Evolutionary conservation across 2,329 filamentous ascomycete species (phyloP).

Genomic region (Lachnum nothofagi): DNA sequence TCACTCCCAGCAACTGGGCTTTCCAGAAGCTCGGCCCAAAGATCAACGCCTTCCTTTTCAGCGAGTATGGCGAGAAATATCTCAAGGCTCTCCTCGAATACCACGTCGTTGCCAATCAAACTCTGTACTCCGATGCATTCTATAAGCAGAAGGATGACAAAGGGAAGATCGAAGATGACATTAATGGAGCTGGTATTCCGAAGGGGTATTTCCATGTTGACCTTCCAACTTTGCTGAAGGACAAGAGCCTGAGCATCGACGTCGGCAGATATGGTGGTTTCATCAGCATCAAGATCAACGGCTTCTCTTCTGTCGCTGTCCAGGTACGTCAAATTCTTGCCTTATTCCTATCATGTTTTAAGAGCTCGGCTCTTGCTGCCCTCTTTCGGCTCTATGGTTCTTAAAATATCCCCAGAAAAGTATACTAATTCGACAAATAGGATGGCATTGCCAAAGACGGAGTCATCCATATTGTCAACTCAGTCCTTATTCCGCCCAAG

Average conservation of each 20-base stretch:
- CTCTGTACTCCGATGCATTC: constrained; percentile 78
- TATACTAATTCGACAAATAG: too few species aligned
- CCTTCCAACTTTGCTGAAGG: constrained; percentile 65
- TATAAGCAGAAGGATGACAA: constrained; percentile 47
- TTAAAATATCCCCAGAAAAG: too few species aligned
- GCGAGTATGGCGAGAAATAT: constrained; percentile 68
- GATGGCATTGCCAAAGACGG: constrained; percentile 74
- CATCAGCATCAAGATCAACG: constrained; percentile 70
- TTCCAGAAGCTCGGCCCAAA: constrained; percentile 67
- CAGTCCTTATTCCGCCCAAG: constrained; percentile 69
- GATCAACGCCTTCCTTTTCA: constrained; percentile 82
- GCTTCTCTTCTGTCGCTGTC: constrained; percentile 58
- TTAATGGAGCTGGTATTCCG: constrained; percentile 27
- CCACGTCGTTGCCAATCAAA: constrained; percentile 68
- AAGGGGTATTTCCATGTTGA: constrained; percentile 54
- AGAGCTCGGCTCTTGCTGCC: too few species aligned
- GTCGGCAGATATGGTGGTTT: constrained; percentile 63
- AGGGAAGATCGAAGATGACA: constrained; percentile 22
- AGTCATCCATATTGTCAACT: constrained; percentile 71
- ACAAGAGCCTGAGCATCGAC: constrained; percentile 64
- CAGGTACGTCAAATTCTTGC: too few species aligned
- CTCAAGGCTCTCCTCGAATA: constrained; percentile 74
- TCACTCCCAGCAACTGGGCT: constrained; percentile 76
- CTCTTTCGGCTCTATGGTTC: too few species aligned
- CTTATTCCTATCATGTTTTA: too few species aligned